phyloP scores from a whole-genome alignment of 2,329 filamentous ascomycete species.

The Ophiosphaerella narmari region DNA sequence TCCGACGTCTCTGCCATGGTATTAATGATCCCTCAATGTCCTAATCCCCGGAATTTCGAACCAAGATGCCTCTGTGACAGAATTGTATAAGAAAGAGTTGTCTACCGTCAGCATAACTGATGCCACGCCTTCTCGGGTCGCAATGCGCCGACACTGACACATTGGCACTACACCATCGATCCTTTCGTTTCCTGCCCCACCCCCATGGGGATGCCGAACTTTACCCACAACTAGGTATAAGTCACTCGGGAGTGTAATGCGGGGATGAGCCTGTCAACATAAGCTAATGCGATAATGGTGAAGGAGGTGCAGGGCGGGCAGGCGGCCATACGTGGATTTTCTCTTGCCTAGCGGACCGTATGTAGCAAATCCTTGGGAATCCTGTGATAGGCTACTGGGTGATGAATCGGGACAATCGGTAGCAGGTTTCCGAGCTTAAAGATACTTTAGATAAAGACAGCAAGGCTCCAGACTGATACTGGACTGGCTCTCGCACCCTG shows the following conservation, averaged over 20 bases:
- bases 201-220: slow-evolving; percentile 10
- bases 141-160: slow-evolving; percentile 5
- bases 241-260: slow-evolving; percentile 2
- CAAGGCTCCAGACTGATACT: no score
- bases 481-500: not conserved
- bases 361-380: not conserved
- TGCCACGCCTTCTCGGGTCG: slow-evolving; percentile 14
- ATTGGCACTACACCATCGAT: slow-evolving; percentile 9
- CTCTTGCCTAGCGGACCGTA: not conserved
- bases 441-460: slow-evolving; percentile 5
- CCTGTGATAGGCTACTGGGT: not conserved
- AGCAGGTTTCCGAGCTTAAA: not conserved
- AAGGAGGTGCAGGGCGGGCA: not conserved
- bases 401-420: slow-evolving; percentile 4
- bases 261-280: slow-evolving; percentile 9
- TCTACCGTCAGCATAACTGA: slow-evolving; percentile 10
- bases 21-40: not conserved
- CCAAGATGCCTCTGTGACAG: no score
- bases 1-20: slow-evolving; percentile 17
- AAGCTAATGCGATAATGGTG: not conserved
- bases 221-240: not conserved
- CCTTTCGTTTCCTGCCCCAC: slow-evolving; percentile 11
- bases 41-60: no score
- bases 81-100: no score
- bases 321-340: slow-evolving; percentile 13